A percentile compares a stretch with the other conserved stretches of the same genome.
phyloP scores from a whole-genome alignment of 2,329 filamentous ascomycete species.

The Verticillium klebahnii region DNA sequence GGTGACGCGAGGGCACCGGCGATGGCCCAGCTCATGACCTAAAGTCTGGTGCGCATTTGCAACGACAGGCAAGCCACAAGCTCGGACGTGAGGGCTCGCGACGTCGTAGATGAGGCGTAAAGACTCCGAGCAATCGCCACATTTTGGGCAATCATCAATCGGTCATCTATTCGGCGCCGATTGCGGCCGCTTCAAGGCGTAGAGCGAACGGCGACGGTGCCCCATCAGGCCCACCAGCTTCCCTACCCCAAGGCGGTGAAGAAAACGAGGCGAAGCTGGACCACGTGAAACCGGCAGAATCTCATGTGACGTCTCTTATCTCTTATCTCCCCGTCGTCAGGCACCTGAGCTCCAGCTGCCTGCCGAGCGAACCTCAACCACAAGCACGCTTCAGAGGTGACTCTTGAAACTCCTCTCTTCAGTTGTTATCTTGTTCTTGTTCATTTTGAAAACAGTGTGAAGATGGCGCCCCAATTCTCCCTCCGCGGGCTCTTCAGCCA shows the following conservation, averaged over 20 bases:
- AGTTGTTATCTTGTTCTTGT: neutral
- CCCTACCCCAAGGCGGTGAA: neutral
- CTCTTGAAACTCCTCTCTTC: neutral
- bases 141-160: too few relatives aligned
- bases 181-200: too few relatives aligned
- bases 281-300: neutral
- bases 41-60: too few relatives aligned
- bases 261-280: neutral
- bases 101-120: too few relatives aligned
- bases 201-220: neutral
- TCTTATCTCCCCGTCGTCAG: neutral
- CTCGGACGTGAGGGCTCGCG: too few relatives aligned
- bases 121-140: too few relatives aligned
- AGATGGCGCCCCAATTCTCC: constrained; percentile 3
- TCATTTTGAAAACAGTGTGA: neutral
- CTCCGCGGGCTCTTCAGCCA: constrained; percentile 3
- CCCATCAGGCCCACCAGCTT: neutral
- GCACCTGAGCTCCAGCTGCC: neutral
- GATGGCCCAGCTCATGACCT: too few relatives aligned
- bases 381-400: neutral
- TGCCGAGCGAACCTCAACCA: neutral
- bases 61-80: too few relatives aligned
- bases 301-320: neutral
- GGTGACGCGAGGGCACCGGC: too few relatives aligned
- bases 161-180: too few relatives aligned